Evolutionary conservation across 2,329 filamentous ascomycete genomes (phyloP), one percentile per base, ranked within the genome.

Genomic region (Diaporthe destruens): DNA sequence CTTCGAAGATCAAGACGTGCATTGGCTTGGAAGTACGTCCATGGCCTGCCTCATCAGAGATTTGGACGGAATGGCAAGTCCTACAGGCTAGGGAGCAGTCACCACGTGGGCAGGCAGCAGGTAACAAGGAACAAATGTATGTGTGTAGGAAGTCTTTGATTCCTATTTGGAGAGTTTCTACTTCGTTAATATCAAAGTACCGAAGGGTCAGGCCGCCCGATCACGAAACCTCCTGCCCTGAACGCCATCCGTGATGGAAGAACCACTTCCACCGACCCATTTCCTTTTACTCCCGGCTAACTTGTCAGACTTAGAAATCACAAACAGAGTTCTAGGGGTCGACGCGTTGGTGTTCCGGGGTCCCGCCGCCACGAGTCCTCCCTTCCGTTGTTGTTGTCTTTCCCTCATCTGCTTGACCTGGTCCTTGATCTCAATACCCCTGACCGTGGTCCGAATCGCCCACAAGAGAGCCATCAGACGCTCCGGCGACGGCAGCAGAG

Each of bases 391-490:
- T 56, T 65, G 55, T 23, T 53, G 36, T 56, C 44, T 59, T 36
- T 34, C 49, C 29, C 39, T 68, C 39, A 42, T 42, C 55, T 65
- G 56, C 32, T 71, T 55, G 12, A 67, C 29, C 59, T 67, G 44
- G 51, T 76, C 72, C 66, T 75, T 75, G 69, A 75, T 76, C 39
- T 76, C 74, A 49, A 82, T 79, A 77, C 79, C 83, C 71, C 79
- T 78, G 76, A 84, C 81, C 76, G 87, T 84, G 53, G 84, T 79
- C 70, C 79, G 81, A 8, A 88, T 77, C 71, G 82, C 80, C 85
- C 85, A 88, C 72, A 85, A 75, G 42, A 88, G 78, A 9, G 87
- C 84, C 76, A 88, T 77, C 74, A 88, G 79, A 54, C 83, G 81
- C 77, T 88, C 86, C 76, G 79, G 39, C 39, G 74, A 72, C 20